These are phyloP conservation scores for Pichia kudriavzevii DNA, from an alignment of 1,139 yeast species.

Conservation along the genomic window DNA sequence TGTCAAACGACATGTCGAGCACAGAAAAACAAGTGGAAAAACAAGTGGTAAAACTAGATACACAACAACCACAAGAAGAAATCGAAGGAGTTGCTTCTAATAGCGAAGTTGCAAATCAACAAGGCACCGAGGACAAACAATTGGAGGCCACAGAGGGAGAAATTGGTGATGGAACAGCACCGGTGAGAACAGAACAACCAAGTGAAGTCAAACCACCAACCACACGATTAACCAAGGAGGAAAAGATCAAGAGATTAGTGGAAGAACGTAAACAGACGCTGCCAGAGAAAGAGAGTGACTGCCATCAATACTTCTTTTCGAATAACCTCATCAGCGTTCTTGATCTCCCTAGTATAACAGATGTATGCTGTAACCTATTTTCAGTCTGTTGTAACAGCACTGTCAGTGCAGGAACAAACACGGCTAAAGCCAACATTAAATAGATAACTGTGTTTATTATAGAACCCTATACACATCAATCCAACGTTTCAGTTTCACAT, in stretches of 20 bases:
- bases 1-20: not conserved
- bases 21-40: not conserved
- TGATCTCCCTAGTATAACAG: slow-evolving; percentile 12
- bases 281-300: slow-evolving; percentile 23
- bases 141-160: not conserved
- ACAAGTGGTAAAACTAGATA: not conserved
- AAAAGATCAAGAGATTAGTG: slow-evolving; percentile 7
- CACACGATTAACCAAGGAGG: slow-evolving; percentile 10
- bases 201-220: slow-evolving; percentile 5
- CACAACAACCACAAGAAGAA: not conserved
- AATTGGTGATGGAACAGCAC: slow-evolving; percentile 5
- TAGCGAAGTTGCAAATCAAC: not conserved
- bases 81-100: not conserved
- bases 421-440: no score
- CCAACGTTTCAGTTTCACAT: no score
- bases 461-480: no score
- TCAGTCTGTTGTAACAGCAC: slow-evolving; percentile 10
- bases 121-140: not conserved
- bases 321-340: slow-evolving; percentile 13
- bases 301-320: slow-evolving; percentile 23
- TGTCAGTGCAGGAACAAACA: no score
- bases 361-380: slow-evolving; percentile 4
- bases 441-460: no score
- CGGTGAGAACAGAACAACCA: slow-evolving; percentile 11
- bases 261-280: slow-evolving; percentile 1